These are phyloP conservation scores for Fragilariopsis cylindrus DNA, from an alignment of 108 stramenopile species.

Conservation along the genomic window DNA sequence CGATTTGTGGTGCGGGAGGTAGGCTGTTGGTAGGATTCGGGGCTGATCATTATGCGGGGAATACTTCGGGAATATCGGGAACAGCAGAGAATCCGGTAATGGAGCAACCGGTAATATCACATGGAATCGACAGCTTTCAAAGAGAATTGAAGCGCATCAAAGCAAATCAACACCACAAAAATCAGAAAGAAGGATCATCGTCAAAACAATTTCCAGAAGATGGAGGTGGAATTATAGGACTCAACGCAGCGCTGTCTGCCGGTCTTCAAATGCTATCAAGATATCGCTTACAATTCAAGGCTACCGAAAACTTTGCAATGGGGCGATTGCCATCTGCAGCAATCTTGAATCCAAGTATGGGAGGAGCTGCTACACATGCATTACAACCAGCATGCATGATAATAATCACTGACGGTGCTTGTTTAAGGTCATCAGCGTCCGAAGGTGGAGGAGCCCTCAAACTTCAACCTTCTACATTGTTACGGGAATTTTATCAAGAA, in stretches of 20 bases:
- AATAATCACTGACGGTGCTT: constrained; percentile 78
- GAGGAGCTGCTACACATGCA: constrained; percentile 43
- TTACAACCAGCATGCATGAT: constrained; percentile 81
- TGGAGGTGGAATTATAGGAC: constrained; percentile 71
- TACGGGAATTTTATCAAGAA: constrained; percentile 76
- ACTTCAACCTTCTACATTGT: constrained; percentile 63
- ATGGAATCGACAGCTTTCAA: constrained; percentile 61
- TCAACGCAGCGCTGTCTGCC: constrained; percentile 69
- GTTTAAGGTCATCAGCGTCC: constrained; percentile 53
- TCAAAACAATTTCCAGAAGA: constrained; percentile 65
- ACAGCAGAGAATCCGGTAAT: constrained; percentile 30
- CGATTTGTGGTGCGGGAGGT: constrained; percentile 75
- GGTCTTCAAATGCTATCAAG: constrained; percentile 74
- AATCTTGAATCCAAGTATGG: constrained; percentile 37
- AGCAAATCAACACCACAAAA: constrained; percentile 44
- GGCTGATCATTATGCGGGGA: constrained; percentile 15
- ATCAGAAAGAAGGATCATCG: constrained; percentile 15
- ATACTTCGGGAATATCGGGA: constrained; percentile 12
- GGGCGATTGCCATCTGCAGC: constrained; percentile 72
- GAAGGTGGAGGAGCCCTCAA: constrained; percentile 74
- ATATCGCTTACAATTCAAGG: constrained; percentile 61
- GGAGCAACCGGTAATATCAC: neutral
- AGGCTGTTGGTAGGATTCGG: constrained; percentile 72
- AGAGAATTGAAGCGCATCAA: constrained; percentile 62
- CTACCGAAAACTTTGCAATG: constrained; percentile 80